Conservation (phyloP, 495 filamentous ascomycete species). For the Penicillium ucsense region DNA sequence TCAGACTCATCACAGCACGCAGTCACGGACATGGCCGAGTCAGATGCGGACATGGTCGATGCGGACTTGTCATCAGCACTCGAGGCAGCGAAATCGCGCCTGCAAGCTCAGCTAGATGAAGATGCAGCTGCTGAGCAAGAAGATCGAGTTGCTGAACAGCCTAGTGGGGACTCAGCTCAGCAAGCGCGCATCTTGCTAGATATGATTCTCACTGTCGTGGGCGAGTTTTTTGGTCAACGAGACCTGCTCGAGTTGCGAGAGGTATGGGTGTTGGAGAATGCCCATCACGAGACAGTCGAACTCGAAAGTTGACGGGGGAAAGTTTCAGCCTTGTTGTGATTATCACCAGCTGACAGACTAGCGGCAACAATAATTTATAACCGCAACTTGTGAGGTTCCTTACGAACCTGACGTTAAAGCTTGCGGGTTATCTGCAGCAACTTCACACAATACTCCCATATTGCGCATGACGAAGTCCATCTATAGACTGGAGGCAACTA, state of each 20-base stretch:
- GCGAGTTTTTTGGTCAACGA: constrained; percentile 82
- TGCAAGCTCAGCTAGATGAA: constrained; percentile 39
- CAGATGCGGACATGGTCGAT: constrained; percentile 14
- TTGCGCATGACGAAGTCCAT: no score
- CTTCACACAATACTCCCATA: no score
- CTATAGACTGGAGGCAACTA: no score
- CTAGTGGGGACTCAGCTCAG: constrained; percentile 9
- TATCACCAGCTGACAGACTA: no score
- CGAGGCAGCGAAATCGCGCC: constrained; percentile 49
- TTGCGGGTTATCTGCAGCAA: no score
- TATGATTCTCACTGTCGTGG: constrained; percentile 85
- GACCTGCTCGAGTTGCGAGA: constrained; percentile 71
- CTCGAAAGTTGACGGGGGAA: no score
- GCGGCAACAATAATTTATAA: no score
- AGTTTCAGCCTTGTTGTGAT: no score
- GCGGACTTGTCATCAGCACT: constrained; percentile 24
- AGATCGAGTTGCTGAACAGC: not conserved
- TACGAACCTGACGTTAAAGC: no score
- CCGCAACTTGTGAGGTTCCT: no score
- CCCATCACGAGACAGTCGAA: not conserved
- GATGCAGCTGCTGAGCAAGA: constrained; percentile 1
- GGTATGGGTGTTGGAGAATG: constrained; percentile 22
- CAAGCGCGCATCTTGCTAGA: constrained; percentile 54
- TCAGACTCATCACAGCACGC: not conserved
- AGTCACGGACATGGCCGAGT: constrained; percentile 3